These are phyloP conservation scores for Ogataea ganodermae DNA, from an alignment of 805 yeast species.

Conservation along the genomic window DNA sequence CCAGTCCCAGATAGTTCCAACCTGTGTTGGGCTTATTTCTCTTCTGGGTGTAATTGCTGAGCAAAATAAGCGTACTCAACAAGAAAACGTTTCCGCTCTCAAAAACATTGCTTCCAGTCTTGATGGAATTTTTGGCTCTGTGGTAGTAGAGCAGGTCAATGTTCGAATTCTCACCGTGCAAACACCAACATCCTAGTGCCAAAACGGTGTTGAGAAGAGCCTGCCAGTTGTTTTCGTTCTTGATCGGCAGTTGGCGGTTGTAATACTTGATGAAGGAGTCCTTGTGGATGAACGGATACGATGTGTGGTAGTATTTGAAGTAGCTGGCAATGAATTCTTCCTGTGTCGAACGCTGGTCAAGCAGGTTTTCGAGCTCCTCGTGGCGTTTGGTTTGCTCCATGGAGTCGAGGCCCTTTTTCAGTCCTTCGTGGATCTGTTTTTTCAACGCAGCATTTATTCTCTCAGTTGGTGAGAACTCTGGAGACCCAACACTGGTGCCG, in stretches of 20 bases:
- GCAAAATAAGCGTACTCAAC: slow-evolving; percentile 51
- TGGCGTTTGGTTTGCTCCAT: slow-evolving; percentile 18
- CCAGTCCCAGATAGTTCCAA: slow-evolving; percentile 67
- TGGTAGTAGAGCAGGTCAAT: slow-evolving; percentile 58
- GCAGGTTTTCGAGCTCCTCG: slow-evolving; percentile 21
- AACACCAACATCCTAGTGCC: slow-evolving; percentile 72
- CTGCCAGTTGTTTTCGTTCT: slow-evolving; percentile 51
- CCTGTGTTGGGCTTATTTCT: slow-evolving; percentile 68
- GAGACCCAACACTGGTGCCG: not conserved
- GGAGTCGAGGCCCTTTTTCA: slow-evolving; percentile 23
- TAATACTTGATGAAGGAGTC: slow-evolving; percentile 53
- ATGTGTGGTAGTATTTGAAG: slow-evolving; percentile 59
- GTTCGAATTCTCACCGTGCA: slow-evolving; percentile 53
- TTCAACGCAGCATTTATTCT: slow-evolving; percentile 21
- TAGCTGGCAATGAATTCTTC: slow-evolving; percentile 44
- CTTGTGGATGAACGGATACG: slow-evolving; percentile 61
- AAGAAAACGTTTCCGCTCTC: slow-evolving; percentile 62
- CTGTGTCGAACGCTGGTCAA: slow-evolving; percentile 26
- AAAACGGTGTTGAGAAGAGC: slow-evolving; percentile 56
- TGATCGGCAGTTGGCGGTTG: slow-evolving; percentile 42
- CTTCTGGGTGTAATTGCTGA: slow-evolving; percentile 64
- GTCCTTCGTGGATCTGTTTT: slow-evolving; percentile 24
- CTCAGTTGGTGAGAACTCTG: slow-evolving; percentile 8
- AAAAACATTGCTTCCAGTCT: slow-evolving; percentile 44
- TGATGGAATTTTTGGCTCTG: slow-evolving; percentile 48